Base-by-base conservation (phyloP, 306 rosid genomes). In the Inga leiocalycina region DNA sequence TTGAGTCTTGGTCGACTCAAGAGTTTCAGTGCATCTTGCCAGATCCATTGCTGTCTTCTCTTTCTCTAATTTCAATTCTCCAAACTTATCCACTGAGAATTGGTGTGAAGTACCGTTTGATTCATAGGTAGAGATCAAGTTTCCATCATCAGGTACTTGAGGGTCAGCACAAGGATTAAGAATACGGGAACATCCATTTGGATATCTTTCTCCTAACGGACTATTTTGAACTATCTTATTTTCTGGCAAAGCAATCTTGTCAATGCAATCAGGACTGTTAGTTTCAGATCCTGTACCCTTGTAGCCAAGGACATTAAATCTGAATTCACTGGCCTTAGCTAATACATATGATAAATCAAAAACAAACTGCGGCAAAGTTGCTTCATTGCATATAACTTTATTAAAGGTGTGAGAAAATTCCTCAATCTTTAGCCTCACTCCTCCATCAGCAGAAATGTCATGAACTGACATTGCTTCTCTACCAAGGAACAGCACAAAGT, bases 221-320 rank as follows among this genome's bases (percentile, higher is more conserved):
- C 85, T 90, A 69, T 89, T 91, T 80, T 87, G 93, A 79, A 85
- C 85, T 65, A 85, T 86, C 90, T 87, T 97, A 79, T 94, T 92
- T 87, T 97, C 97, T 2, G 97, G 98, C 85, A 97, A 84, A 70
- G 93, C 99, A 76, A 97, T 91, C 90, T 97, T 97, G 86, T 97
- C 99, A 69, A 97, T 97, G 83, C 99, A 97, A 88, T 97, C 97
- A 49, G 99, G 97, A 88, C 98, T 94, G 79, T 44, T 92, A 39
- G 90, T 77, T 88, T 93, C 99, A 11, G 89, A 84, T 86, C 88
- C 97, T 35, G 80, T 74, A 84, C 91, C 91, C 87, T 86, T 92
- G 85, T 90, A 94, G 39, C 97, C 97, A 76, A 91, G 88, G 84
- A 91, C 89, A 80, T 88, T 92, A 82, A 91, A 89, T 85, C 93